phyloP scores from a whole-genome alignment of 148 eudicot genomes.

The Fagopyrum esculentum region DNA sequence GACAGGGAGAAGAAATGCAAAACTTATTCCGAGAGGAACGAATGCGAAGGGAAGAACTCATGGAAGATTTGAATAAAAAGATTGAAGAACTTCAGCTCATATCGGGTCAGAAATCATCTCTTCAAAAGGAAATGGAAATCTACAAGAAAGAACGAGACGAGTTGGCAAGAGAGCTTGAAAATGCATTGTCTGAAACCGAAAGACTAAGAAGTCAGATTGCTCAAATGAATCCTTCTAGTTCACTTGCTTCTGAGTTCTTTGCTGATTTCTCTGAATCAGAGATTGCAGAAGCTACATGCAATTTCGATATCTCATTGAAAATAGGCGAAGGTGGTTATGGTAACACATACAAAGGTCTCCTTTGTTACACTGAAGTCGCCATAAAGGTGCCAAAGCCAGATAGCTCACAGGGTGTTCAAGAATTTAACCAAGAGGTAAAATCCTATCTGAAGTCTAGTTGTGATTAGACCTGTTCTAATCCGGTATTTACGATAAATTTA shows the following conservation, averaged over 20 bases:
- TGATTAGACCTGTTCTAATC: too few relatives aligned
- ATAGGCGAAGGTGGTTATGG: slow-evolving; percentile 88
- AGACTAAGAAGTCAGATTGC: slow-evolving; percentile 30
- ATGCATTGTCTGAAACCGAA: slow-evolving; percentile 45
- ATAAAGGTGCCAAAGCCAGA: slow-evolving; percentile 50
- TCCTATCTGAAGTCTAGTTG: too few relatives aligned
- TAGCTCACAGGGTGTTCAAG: slow-evolving; percentile 55
- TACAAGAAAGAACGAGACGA: not conserved
- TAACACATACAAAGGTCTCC: slow-evolving; percentile 49
- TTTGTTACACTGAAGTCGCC: slow-evolving; percentile 73
- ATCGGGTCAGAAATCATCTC: not conserved
- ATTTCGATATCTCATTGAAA: slow-evolving; percentile 50
- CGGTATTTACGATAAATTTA: too few relatives aligned
- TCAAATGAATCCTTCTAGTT: slow-evolving; percentile 25
- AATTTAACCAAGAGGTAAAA: slow-evolving; percentile 61
- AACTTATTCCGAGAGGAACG: not conserved
- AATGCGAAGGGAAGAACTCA: not conserved
- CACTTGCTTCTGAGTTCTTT: slow-evolving; percentile 31
- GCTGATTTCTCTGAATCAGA: slow-evolving; percentile 55
- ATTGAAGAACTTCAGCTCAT: not conserved
- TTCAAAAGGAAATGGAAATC: not conserved
- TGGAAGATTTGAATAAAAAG: not conserved
- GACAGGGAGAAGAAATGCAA: not conserved
- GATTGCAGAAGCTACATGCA: slow-evolving; percentile 56
- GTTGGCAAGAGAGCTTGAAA: slow-evolving; percentile 14